Evolutionary conservation across 192 early-diverging fungal genomes (phyloP).

Genomic region (Coemansia sp.): DNA sequence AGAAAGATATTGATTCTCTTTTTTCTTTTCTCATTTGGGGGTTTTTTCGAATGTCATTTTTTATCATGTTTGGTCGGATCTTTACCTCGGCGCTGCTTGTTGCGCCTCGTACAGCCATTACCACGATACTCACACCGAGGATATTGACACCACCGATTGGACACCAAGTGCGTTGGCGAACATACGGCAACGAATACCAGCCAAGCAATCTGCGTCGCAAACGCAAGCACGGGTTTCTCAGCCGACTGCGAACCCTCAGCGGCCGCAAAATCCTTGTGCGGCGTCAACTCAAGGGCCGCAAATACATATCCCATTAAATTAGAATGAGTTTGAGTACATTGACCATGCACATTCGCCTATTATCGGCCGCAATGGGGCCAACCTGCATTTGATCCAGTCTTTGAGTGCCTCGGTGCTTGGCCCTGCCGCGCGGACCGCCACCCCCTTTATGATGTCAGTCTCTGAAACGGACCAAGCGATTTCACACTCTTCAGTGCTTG

Average conservation of each 20-base stretch:
- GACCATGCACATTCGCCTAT: constrained; percentile 47
- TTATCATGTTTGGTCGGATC: constrained; percentile 6
- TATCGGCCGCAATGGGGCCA: constrained; percentile 7
- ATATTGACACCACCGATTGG: no score
- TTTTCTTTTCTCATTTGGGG: not conserved
- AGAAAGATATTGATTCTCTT: not conserved
- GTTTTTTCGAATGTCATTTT: not conserved
- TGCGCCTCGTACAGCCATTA: not conserved
- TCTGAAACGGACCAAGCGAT: constrained; percentile 51
- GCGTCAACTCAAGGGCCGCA: constrained; percentile 85
- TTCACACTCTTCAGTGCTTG: not conserved
- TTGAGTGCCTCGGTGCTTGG: constrained; percentile 28
- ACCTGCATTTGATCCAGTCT: constrained; percentile 27
- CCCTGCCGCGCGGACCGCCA: constrained; percentile 37
- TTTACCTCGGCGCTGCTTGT: not conserved
- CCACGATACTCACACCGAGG: not conserved
- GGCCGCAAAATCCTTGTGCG: constrained; percentile 75
- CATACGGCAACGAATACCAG: constrained; percentile 91
- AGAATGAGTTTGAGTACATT: constrained; percentile 39
- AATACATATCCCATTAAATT: constrained; percentile 74
- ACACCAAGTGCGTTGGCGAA: constrained; percentile 68
- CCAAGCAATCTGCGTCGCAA: constrained; percentile 88
- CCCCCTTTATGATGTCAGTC: constrained; percentile 18
- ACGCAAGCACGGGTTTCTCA: constrained; percentile 87
- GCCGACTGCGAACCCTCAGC: constrained; percentile 68